Conservation (phyloP, 2,329 filamentous ascomycete genomes). For the Lachnellula suecica region DNA sequence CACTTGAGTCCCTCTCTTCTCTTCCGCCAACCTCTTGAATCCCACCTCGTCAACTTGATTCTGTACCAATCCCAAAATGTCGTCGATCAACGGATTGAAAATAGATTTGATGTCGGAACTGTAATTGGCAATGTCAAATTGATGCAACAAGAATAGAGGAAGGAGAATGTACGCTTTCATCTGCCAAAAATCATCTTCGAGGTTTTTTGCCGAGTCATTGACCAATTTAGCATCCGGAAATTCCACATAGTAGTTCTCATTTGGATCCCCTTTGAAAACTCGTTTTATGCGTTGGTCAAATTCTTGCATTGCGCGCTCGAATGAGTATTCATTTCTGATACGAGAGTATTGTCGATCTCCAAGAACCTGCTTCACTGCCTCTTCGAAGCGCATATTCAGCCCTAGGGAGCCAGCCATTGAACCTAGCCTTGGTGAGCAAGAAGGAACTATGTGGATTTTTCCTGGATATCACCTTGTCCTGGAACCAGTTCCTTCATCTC, state of each 20-base stretch:
- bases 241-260: slow-evolving; percentile 28
- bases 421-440: no score
- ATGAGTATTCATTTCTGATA: no score
- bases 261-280: slow-evolving; percentile 18
- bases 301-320: slow-evolving; percentile 28
- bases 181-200: slow-evolving; percentile 20
- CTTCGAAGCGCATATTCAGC: slow-evolving; percentile 27
- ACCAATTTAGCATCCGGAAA: slow-evolving; percentile 27
- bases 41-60: slow-evolving; percentile 43
- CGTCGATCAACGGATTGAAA: slow-evolving; percentile 38
- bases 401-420: slow-evolving; percentile 27
- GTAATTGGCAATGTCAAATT: no score
- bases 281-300: slow-evolving; percentile 35
- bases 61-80: slow-evolving; percentile 40
- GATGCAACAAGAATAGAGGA: no score
- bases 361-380: slow-evolving; percentile 23
- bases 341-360: slow-evolving; percentile 27
- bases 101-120: slow-evolving; percentile 56
- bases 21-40: slow-evolving; percentile 28
- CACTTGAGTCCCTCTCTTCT: no score
- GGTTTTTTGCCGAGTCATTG: slow-evolving; percentile 22
- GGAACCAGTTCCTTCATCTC: slow-evolving; percentile 26
- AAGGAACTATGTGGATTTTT: not conserved
- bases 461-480: slow-evolving; percentile 13
- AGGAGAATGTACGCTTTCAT: slow-evolving; percentile 25